These are phyloP conservation scores for Hanseniaspora clermontiae DNA, from an alignment of 805 yeast genomes.

Conservation along the genomic window DNA sequence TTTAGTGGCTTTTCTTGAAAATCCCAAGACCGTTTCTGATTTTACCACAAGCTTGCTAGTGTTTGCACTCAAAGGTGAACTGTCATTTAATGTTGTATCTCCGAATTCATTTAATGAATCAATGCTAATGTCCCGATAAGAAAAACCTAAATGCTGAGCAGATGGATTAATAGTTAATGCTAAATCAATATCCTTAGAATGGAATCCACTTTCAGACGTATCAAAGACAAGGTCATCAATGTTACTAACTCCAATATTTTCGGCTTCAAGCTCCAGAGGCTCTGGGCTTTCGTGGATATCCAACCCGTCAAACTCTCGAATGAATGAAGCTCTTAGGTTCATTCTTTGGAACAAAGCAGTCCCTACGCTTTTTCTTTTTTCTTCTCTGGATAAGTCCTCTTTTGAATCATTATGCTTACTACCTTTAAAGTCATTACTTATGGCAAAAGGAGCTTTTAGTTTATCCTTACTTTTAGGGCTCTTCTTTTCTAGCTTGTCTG, in stretches of 20 bases:
- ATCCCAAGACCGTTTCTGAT: background rate
- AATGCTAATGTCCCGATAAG: background rate
- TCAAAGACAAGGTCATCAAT: background rate
- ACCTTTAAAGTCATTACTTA: background rate
- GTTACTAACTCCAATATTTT: background rate
- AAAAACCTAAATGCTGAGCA: background rate
- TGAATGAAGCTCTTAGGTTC: constrained; percentile 4
- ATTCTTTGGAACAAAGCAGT: constrained; percentile 2
- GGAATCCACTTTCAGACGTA: background rate
- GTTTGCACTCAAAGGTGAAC: background rate
- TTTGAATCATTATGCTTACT: background rate
- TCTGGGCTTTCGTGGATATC: background rate
- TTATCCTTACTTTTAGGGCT: background rate
- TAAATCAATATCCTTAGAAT: background rate
- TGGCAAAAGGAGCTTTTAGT: background rate
- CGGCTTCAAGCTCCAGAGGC: background rate
- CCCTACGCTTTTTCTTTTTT: constrained; percentile 8
- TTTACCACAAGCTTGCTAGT: background rate
- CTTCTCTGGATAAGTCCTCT: background rate
- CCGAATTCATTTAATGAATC: background rate
- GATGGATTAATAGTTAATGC: background rate
- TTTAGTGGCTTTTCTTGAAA: background rate
- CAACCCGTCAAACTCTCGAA: background rate
- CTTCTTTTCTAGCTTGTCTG: background rate
- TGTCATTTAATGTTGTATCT: background rate